Conservation (phyloP, 2,329 filamentous ascomycete species). For the Aspergillus pseudoterreus region DNA sequence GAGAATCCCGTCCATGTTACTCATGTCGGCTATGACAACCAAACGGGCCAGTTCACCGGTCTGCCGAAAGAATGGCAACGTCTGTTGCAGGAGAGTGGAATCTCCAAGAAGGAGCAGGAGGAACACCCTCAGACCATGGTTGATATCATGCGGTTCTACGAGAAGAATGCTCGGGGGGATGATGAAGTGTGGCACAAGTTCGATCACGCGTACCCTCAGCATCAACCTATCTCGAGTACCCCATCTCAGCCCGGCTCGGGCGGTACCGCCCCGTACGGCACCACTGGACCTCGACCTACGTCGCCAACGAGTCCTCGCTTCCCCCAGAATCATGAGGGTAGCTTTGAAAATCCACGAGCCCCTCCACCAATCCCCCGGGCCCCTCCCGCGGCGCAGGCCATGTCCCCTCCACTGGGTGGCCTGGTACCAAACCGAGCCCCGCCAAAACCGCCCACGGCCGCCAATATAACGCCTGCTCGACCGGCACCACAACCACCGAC, state of each 20-base stretch:
- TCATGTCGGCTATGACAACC: slow-evolving; percentile 94
- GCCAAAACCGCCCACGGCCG: slow-evolving; percentile 70
- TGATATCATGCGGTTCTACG: slow-evolving; percentile 95
- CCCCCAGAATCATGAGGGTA: slow-evolving; percentile 83
- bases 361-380: slow-evolving; percentile 77
- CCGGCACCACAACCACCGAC: slow-evolving; percentile 41
- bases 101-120: slow-evolving; percentile 91
- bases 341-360: slow-evolving; percentile 94
- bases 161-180: slow-evolving; percentile 83
- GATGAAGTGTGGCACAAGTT: slow-evolving; percentile 96
- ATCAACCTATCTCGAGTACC: slow-evolving; percentile 38
- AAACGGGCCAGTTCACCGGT: slow-evolving; percentile 93
- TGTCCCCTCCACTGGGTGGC: slow-evolving; percentile 43
- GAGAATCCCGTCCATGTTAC: slow-evolving; percentile 98
- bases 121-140: slow-evolving; percentile 94
- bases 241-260: slow-evolving; percentile 41
- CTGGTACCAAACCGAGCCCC: slow-evolving; percentile 79
- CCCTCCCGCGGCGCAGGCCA: slow-evolving; percentile 48
- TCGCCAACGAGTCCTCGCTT: slow-evolving; percentile 82
- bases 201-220: slow-evolving; percentile 69
- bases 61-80: slow-evolving; percentile 98
- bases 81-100: slow-evolving; percentile 90
- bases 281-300: slow-evolving; percentile 62
- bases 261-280: slow-evolving; percentile 40
- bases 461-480: slow-evolving; percentile 37